phyloP scores from a whole-genome alignment of 768 basidiomycete species.

The Xerocomus spinulosus region DNA sequence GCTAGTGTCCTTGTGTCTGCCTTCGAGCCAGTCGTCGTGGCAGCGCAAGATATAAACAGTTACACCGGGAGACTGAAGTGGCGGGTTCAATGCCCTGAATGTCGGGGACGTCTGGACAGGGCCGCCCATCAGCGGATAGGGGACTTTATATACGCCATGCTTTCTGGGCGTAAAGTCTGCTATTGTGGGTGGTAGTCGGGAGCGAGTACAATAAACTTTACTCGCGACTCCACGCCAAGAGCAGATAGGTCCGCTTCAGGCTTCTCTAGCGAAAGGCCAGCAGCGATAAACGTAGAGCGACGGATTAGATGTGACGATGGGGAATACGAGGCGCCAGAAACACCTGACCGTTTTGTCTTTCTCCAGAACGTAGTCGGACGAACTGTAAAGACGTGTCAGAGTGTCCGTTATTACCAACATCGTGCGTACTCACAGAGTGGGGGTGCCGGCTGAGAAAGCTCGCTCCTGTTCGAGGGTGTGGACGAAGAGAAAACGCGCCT shows the following conservation, averaged over 20 bases:
- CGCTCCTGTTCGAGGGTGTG: slow-evolving; percentile 23
- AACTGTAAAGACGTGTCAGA: slow-evolving; percentile 38
- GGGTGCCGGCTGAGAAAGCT: slow-evolving; percentile 57
- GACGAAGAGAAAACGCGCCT: slow-evolving; percentile 16
- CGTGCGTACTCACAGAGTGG: slow-evolving; percentile 50
- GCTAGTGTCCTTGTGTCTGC: too few species aligned
- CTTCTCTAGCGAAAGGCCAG: slow-evolving; percentile 62
- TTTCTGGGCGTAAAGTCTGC: background rate
- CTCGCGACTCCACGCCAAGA: slow-evolving; percentile 55
- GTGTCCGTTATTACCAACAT: background rate
- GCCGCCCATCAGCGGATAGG: too few species aligned
- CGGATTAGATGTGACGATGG: slow-evolving; percentile 71
- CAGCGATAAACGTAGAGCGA: slow-evolving; percentile 74
- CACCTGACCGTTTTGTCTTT: slow-evolving; percentile 65
- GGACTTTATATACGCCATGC: slow-evolving; percentile 20
- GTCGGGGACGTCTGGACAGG: too few species aligned
- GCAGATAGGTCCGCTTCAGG: slow-evolving; percentile 59
- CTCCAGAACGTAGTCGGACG: slow-evolving; percentile 84
- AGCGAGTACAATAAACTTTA: slow-evolving; percentile 36
- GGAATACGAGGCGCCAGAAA: slow-evolving; percentile 65
- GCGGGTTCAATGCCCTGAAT: too few species aligned
- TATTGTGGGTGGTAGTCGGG: slow-evolving; percentile 36
- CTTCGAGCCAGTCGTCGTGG: too few species aligned
- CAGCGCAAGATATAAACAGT: too few species aligned
- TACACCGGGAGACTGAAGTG: too few species aligned